Evolutionary conservation across 2,329 filamentous ascomycete species (phyloP), one percentile per base, ranked within the genome.

Genomic region (Fusarium tuaranense): DNA sequence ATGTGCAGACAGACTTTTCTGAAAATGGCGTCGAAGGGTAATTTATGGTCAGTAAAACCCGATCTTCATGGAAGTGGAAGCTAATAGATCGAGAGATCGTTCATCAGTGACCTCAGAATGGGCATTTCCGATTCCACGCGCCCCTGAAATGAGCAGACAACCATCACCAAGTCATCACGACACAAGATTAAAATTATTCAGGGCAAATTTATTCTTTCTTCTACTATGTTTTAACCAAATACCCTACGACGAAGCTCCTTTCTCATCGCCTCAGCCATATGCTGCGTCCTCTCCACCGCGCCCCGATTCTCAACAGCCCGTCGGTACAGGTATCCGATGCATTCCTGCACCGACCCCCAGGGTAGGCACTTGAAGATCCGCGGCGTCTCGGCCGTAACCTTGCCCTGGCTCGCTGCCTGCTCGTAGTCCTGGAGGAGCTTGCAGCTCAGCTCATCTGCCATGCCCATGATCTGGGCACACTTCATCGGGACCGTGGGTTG

Each of bases 381-480:
- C 0, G 65, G 80, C 14, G 74, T 79, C 55, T 67, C 76, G 3
- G 78, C 71, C 0, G 55, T 66, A 2, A 65, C 65, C 7, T 36
- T 68, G 2, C 57, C 36, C 1, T 73, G 59, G 2, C 44, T 51
- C 0, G 34, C 41, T 0, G 78, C 77, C 60, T 78, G 72, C 18
- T 80, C 79, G 4, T 78, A 73, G 22, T 78, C 72, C 13, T 86
- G 83, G 8, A 90, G 80, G 0, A 90, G 80, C 13, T 83, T 82
- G 73, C 87, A 88, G 44, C 85, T 87, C 20, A 90, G 83, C 71
- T 90, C 87, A 63, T 90, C 89, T 0, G 89, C 88, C 88, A 90
- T 90, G 6, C 88, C 88, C 68, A 88, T 86, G 0, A 90, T 83
- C 76, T 90, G 89, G 0, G 87, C 88, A 72, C 87, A 90, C 6